Base-by-base conservation (phyloP, 805 yeast genomes). In the Candida pseudoglaebosa region DNA sequence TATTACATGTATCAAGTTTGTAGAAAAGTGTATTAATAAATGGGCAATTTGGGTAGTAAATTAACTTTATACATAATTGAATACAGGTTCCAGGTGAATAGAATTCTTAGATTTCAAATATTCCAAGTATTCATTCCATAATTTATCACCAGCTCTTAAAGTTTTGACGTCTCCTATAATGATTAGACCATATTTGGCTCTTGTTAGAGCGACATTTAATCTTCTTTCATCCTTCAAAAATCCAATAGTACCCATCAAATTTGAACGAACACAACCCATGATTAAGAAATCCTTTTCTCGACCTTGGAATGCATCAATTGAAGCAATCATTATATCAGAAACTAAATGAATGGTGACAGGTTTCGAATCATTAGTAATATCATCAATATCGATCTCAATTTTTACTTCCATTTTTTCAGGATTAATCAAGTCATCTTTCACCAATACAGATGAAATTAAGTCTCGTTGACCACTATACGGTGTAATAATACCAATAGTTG, bases 211-310 rank as follows among this genome's bases (percentile, higher is more conserved):
- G 41, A 89, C 96, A 57, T 88, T 88, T 55, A 88, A 59, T 64
- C 96, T 82, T 55, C 95, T 72, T 17, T 89, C 86, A 52, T 88
- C 96, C 46, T 80, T 76, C 56, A 88, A 70, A 61, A 89, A 88
- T 5, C 96, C 96, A 49, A 89, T 84, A 8, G 77, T 75, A 44
- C 80, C 82, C 38, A 71, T 71, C 19, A 78, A 81, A 55, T 88
- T 88, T 18, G 95, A 84, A 45, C 80, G 57, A 18, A 75, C 80
- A 52, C 79, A 73, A 4, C 78, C 72, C 50, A 74, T 57, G 26
- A 75, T 64, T 33, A 75, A 59, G 50, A 67, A 73, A 43, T 75
- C 73, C 50, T 75, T 75, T 47, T 75, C 80, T 41, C 81, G 63
- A 21, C 82, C 82, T 52, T 77, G 82, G 62, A 77, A 76, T 3